Percentiles rank a stretch among this genome's conserved stretches.
Conservation (phyloP, 176 grass and related monocot genomes). For the Cenchrus fungigraminus region DNA sequence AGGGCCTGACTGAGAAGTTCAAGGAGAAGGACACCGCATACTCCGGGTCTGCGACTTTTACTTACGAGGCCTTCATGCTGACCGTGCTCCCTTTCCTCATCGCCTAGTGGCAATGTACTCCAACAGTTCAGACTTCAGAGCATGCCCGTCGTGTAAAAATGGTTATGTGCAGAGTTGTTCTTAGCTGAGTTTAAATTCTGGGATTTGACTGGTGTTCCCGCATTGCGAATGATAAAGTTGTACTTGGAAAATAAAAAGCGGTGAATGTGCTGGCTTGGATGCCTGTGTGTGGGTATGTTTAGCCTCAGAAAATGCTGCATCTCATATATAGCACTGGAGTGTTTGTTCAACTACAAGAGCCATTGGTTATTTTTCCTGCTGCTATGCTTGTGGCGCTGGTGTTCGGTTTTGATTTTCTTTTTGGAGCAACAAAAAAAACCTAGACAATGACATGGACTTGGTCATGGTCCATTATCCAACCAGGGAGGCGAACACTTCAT, state of each 20-base stretch:
- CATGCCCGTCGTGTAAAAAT: slow-evolving; percentile 4
- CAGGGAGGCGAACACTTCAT: neutral
- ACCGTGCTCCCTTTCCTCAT: slow-evolving; percentile 88
- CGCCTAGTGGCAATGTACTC: slow-evolving; percentile 34
- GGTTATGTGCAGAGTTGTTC: slow-evolving; percentile 6
- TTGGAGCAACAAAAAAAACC: neutral
- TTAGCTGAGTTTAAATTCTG: neutral
- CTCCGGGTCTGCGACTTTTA: slow-evolving; percentile 82
- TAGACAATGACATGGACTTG: too few species aligned
- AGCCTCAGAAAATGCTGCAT: neutral
- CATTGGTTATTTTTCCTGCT: neutral
- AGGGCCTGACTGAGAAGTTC: slow-evolving; percentile 98
- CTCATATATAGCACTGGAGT: too few species aligned
- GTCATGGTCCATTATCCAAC: too few species aligned
- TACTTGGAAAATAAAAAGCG: neutral
- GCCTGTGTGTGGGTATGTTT: neutral
- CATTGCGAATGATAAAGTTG: neutral
- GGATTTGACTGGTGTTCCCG: neutral
- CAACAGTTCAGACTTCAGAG: neutral
- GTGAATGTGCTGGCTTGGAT: neutral
- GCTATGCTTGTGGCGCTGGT: neutral
- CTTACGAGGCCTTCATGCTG: slow-evolving; percentile 89
- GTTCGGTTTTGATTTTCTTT: too few species aligned
- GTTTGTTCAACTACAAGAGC: neutral
- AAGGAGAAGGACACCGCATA: slow-evolving; percentile 78